Percentiles rank a stretch among this genome's conserved stretches.
These are phyloP conservation scores for Cladosporium sp. DNA, from an alignment of 2,329 filamentous ascomycete genomes.

Conservation along the genomic window DNA sequence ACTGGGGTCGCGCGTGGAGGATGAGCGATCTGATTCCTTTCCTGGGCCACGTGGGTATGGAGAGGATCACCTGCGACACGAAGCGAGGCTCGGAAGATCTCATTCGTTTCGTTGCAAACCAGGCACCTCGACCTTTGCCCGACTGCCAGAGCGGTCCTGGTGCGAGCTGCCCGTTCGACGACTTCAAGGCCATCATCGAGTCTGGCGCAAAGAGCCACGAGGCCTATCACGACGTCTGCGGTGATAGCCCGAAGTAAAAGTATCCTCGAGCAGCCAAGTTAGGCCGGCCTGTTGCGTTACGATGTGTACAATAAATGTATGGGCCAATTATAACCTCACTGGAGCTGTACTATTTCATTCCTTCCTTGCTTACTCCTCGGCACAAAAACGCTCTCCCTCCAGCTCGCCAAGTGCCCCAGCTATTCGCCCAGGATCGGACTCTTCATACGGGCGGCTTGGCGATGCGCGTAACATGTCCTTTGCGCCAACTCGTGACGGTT, in stretches of 20 bases:
- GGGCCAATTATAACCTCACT: too few relatives aligned
- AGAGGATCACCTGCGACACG: constrained; percentile 14
- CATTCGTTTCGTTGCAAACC: constrained; percentile 17
- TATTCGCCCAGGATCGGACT: not conserved
- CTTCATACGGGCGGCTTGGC: constrained; percentile 9
- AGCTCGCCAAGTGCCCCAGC: not conserved
- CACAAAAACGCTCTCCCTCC: too few relatives aligned
- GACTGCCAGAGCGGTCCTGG: constrained; percentile 17
- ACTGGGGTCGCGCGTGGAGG: constrained; percentile 17
- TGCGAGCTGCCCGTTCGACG: constrained; percentile 16
- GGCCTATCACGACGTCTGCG: constrained; percentile 16
- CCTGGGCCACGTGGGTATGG: constrained; percentile 19
- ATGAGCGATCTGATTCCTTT: constrained; percentile 20
- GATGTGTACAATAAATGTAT: too few relatives aligned
- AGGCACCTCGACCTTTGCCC: constrained; percentile 15
- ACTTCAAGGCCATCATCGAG: constrained; percentile 13
- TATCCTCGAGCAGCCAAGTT: too few relatives aligned
- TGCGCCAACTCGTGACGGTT: too few relatives aligned
- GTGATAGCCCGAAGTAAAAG: constrained; percentile 12
- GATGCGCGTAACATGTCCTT: too few relatives aligned
- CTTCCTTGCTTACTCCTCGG: too few relatives aligned
- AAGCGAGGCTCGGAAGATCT: constrained; percentile 10
- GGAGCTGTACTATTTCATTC: too few relatives aligned
- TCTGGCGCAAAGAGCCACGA: constrained; percentile 15
- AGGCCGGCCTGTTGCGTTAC: too few relatives aligned